Evolutionary conservation across 2,329 filamentous ascomycete species (phyloP), one percentile per base, ranked within the genome.

Genomic region (Aspergillus sergii): DNA sequence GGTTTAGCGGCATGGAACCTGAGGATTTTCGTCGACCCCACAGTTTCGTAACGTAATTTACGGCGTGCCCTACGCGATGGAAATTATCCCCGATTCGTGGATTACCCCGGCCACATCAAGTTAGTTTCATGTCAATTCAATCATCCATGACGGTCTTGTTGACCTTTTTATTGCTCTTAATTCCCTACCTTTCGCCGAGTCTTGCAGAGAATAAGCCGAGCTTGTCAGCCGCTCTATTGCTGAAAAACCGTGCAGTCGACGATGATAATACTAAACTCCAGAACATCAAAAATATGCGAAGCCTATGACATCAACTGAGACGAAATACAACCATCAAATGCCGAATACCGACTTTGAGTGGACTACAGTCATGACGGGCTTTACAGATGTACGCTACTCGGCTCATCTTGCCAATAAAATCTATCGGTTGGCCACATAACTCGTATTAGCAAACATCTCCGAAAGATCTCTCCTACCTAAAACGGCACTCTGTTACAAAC

Each of bases 1-100:
- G 69, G 64, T 50, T 69, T 77, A 76, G 74, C 57, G 71, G 66
- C 65, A 67, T 68, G 16, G 16, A 21, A n/a, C 36, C 41, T n/a
- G 51, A 55, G 32, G 51, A 55, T 55, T 55, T 55, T 55, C 51
- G 6, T 26, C 34, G 32, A 39, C 56, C 43, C 41, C 30, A 50
- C 28, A 34, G 23, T 36, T 36, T 36, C 34, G 45, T 34, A 23
- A 48, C 10, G 43, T 66, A 62, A 64, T 65, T 64, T 58, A 68
- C 32, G 30, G 50, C 11, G 50, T 53, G n/a, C 30, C 30, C 23
- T 19, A 28, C 45, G 23, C 8, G 12, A 48, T 26, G 23, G 45
- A 14, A 8, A 48, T n/a, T 34, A 9, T 19, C 19, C 16, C 50
- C 50, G 26, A 53, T 53, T 53, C 26, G 48, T 51, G 26, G 28